phyloP scores from a whole-genome alignment of 441 rosid genomes.

The Gossypium lobatum region DNA sequence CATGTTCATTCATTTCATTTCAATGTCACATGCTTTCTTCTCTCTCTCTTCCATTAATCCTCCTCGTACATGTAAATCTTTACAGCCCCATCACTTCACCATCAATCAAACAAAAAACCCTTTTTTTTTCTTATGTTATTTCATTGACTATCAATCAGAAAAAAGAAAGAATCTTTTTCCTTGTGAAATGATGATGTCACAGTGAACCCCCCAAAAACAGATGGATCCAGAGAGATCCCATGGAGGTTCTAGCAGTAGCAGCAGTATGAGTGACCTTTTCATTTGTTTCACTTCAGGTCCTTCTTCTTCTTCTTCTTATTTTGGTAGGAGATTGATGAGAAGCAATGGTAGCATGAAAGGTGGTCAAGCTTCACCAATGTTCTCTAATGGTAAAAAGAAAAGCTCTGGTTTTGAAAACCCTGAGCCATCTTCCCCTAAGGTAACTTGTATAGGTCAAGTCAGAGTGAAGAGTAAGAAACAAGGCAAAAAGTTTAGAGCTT shows the following conservation, averaged over 20 bases:
- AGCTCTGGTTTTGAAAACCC: slow-evolving; percentile 55
- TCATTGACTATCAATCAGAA: not conserved
- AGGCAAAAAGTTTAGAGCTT: slow-evolving; percentile 55
- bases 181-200: slow-evolving; percentile 14
- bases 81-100: not conserved
- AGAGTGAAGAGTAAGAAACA: slow-evolving; percentile 89
- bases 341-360: slow-evolving; percentile 61
- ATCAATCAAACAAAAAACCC: slow-evolving; percentile 9
- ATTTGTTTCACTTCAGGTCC: slow-evolving; percentile 76
- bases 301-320: slow-evolving; percentile 21
- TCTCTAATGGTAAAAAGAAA: slow-evolving; percentile 50
- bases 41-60: slow-evolving; percentile 12
- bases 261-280: slow-evolving; percentile 51
- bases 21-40: not conserved
- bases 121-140: not conserved
- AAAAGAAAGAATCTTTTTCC: not conserved
- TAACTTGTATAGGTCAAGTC: slow-evolving; percentile 90
- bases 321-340: slow-evolving; percentile 56
- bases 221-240: slow-evolving; percentile 77
- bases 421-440: slow-evolving; percentile 89
- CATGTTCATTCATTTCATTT: not conserved
- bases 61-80: not conserved
- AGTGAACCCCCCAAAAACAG: slow-evolving; percentile 2
- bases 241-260: slow-evolving; percentile 39
- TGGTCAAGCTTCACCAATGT: slow-evolving; percentile 81